Conservation (phyloP, 1,139 yeast species). For the Candida tunisiensis region DNA sequence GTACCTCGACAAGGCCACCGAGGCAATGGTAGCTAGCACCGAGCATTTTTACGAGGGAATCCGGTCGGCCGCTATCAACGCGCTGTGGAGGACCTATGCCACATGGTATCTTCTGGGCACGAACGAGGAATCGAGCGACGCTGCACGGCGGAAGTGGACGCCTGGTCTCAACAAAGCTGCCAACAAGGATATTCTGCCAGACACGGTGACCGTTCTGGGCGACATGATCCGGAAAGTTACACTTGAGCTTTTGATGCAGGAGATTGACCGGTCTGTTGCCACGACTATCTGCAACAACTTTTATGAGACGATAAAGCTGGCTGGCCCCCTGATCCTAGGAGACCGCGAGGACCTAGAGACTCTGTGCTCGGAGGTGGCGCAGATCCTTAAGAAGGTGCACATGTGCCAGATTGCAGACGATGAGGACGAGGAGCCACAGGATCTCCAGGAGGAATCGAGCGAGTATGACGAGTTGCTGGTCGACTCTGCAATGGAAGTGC, state of each 20-base stretch:
- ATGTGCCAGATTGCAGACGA: slow-evolving; percentile 54
- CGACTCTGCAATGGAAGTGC: slow-evolving; percentile 75
- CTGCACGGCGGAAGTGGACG: slow-evolving; percentile 42
- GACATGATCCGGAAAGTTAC: slow-evolving; percentile 52
- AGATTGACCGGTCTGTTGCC: slow-evolving; percentile 68
- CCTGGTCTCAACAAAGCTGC: slow-evolving; percentile 43
- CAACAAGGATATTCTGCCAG: slow-evolving; percentile 9
- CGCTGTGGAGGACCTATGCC: slow-evolving; percentile 69
- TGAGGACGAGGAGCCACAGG: slow-evolving; percentile 38
- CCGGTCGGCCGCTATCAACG: slow-evolving; percentile 71
- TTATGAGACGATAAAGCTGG: slow-evolving; percentile 48
- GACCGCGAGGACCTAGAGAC: slow-evolving; percentile 46
- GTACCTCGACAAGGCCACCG: slow-evolving; percentile 56
- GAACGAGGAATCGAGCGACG: no score
- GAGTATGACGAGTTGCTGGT: slow-evolving; percentile 78
- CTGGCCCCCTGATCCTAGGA: slow-evolving; percentile 56
- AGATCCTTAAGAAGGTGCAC: slow-evolving; percentile 64
- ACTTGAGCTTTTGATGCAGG: slow-evolving; percentile 48
- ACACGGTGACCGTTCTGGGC: slow-evolving; percentile 37
- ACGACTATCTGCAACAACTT: slow-evolving; percentile 63
- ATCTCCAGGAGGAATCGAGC: slow-evolving; percentile 27
- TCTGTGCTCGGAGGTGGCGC: slow-evolving; percentile 53
- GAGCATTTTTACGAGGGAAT: slow-evolving; percentile 76
- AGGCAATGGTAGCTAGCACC: slow-evolving; percentile 47
- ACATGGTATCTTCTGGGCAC: slow-evolving; percentile 38